phyloP scores from a whole-genome alignment of 2,329 filamentous ascomycete genomes.

The Chaetothyriales sp. region DNA sequence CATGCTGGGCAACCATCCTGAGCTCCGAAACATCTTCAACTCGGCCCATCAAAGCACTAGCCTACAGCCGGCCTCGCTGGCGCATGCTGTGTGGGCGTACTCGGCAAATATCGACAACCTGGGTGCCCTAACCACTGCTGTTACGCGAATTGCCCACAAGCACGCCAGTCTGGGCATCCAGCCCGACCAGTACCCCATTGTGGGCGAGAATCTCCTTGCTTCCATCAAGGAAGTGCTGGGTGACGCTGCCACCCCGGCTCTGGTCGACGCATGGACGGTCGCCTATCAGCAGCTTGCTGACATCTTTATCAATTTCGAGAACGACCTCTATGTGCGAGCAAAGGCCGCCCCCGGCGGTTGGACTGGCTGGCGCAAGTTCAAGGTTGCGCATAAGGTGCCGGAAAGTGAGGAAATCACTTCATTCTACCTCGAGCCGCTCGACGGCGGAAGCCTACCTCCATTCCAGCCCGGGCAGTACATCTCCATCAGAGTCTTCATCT shows the following conservation, averaged over 20 bases:
- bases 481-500: conserved; percentile 45
- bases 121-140: conserved; percentile 38
- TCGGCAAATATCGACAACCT: conserved; percentile 58
- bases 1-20: conserved; percentile 49
- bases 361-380: conserved; percentile 54
- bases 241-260: conserved; percentile 48
- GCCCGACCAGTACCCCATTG: conserved; percentile 54
- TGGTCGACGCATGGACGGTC: conserved; percentile 52
- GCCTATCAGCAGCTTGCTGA: conserved; percentile 61
- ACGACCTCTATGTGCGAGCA: conserved; percentile 38
- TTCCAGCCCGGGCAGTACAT: conserved; percentile 62
- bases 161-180: conserved; percentile 55
- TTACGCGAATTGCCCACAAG: conserved; percentile 61
- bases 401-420: conserved; percentile 56
- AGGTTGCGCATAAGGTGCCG: conserved; percentile 46
- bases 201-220: conserved; percentile 52
- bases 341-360: conserved; percentile 30
- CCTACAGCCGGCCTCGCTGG: conserved; percentile 55
- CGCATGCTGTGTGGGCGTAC: conserved; percentile 53
- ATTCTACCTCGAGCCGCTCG: conserved; percentile 52
- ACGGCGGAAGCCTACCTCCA: conserved; percentile 43
- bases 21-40: conserved; percentile 58
- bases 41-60: conserved; percentile 52
- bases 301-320: conserved; percentile 54
- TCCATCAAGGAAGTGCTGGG: conserved; percentile 55